Evolutionary conservation across 805 yeast genomes (phyloP), one percentile per base, ranked within the genome.

Genomic region (Ogataea henricii): DNA sequence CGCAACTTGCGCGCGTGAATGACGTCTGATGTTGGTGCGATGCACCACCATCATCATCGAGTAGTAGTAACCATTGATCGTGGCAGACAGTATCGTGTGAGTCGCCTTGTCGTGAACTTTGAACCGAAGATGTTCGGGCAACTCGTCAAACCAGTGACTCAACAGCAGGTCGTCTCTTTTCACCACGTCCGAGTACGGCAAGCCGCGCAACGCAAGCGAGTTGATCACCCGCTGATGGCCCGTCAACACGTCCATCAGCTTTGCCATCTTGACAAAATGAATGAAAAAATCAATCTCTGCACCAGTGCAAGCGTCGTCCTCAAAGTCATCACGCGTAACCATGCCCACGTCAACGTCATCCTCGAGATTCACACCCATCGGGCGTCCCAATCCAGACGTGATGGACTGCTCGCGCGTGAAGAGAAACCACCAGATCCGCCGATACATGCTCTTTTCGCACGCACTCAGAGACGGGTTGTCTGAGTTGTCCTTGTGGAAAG

Each of bases 321-420:
- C 71, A 53, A 86, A 81, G 62, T 87, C 92, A 0, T 78, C 85
- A 16, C 72, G 62, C 0, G 78, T 72, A 21, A 86, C 62, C 87
- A 84, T 82, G 16, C 83, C 83, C 13, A 85, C 88, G 61, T 87
- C 91, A 87, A 82, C 60, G 85, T 92, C 45, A 23, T 42, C 40
- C 43, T 80, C 85, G 48, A 85, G 69, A 57, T 83, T 83, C 43
- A 87, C 83, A 49, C 74, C 73, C 4, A 78, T 66, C 0, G 92
- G 91, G 43, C 91, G 70, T 14, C 92, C 94, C 63, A 82, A 78
- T 45, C 79, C 71, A 52, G 85, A 83, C 9, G 53, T 38, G 3
- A 53, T 40, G 9, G 48, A 33, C 14, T 52, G 40, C 30, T 54
- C 57, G 10, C 57, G 25, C 1, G 49, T 52, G 27, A 46, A 54